These are phyloP conservation scores for Aegilops tauschii DNA, from an alignment of 176 grass and related monocot species.

Conservation along the genomic window DNA sequence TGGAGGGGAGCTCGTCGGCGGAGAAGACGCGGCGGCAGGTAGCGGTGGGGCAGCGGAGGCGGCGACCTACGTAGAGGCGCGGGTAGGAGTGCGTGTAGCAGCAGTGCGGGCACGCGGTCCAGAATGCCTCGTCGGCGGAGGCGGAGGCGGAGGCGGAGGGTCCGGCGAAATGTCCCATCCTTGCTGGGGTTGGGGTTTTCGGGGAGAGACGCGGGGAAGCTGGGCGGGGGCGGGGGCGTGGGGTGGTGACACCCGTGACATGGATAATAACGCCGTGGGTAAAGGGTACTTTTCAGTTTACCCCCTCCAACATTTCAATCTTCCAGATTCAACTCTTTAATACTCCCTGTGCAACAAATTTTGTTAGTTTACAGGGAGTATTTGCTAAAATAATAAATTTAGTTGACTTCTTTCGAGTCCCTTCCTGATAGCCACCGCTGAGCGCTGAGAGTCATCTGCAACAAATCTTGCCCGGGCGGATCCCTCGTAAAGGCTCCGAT, in stretches of 20 bases:
- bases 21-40: slow-evolving; percentile 44
- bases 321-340: neutral
- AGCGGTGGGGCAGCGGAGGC: slow-evolving; percentile 38
- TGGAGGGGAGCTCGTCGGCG: slow-evolving; percentile 35
- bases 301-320: neutral
- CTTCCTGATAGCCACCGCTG: too few relatives aligned
- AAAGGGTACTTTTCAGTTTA: neutral
- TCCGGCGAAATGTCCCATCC: slow-evolving; percentile 35
- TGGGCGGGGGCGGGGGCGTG: neutral
- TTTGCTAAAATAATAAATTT: too few relatives aligned
- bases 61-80: slow-evolving; percentile 32
- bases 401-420: too few relatives aligned
- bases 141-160: neutral
- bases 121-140: slow-evolving; percentile 17
- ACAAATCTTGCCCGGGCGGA: too few relatives aligned
- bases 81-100: slow-evolving; percentile 47
- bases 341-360: too few relatives aligned
- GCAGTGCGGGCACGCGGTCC: slow-evolving; percentile 49
- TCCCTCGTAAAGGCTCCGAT: too few relatives aligned
- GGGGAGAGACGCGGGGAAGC: neutral
- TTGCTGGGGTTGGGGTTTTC: neutral
- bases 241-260: neutral
- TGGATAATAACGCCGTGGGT: too few relatives aligned
- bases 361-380: too few relatives aligned
- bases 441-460: too few relatives aligned